phyloP scores from a whole-genome alignment of 2,329 filamentous ascomycete genomes.

The Purpureocillium lavendulum region DNA sequence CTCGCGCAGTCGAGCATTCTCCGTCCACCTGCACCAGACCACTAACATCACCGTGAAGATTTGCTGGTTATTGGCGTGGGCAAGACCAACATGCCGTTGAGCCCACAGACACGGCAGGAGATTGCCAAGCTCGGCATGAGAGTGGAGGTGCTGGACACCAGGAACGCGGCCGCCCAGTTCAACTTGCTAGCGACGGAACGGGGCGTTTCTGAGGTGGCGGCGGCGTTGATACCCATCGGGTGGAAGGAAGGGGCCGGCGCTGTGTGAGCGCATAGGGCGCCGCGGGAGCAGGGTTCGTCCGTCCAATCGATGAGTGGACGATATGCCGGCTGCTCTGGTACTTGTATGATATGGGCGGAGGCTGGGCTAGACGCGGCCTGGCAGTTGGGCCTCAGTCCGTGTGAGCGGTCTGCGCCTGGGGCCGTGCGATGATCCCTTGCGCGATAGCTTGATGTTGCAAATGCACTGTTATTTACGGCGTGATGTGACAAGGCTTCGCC shows the following conservation, averaged over 20 bases:
- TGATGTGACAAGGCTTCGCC: too few species aligned
- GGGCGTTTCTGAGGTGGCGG: conserved; percentile 76
- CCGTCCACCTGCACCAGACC: background rate
- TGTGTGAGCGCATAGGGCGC: conserved; percentile 9
- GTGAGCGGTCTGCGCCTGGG: too few species aligned
- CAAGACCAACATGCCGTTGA: conserved; percentile 64
- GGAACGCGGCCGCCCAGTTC: conserved; percentile 90
- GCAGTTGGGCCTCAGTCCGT: too few species aligned
- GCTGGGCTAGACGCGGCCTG: too few species aligned
- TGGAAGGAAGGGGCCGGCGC: conserved; percentile 58
- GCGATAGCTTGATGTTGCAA: too few species aligned
- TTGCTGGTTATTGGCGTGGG: conserved; percentile 85
- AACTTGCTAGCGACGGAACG: conserved; percentile 93
- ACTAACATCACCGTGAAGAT: conserved; percentile 41
- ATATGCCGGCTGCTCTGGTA: background rate
- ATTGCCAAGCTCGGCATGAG: conserved; percentile 75
- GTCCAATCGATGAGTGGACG: background rate
- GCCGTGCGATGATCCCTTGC: too few species aligned
- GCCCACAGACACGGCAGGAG: conserved; percentile 61
- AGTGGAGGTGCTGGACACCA: conserved; percentile 82
- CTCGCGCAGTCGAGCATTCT: too few species aligned
- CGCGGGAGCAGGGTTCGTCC: too few species aligned
- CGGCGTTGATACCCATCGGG: conserved; percentile 77
- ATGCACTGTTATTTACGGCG: too few species aligned
- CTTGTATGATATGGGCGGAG: background rate